Conservation (phyloP, 805 yeast genomes). For the Candida ovalis region DNA sequence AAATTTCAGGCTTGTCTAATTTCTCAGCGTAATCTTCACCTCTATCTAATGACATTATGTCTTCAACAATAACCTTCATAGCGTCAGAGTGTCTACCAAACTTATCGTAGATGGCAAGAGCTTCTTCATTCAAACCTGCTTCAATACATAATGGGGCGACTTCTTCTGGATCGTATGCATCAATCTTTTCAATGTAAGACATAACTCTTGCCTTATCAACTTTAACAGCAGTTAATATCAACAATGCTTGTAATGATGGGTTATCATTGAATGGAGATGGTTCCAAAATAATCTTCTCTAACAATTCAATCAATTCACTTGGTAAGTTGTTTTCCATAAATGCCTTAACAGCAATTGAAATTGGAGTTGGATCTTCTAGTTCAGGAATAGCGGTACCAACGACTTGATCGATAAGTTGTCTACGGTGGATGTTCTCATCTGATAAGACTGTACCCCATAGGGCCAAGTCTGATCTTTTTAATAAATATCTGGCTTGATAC, state of each 20-base stretch:
- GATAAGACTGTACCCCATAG: constrained; percentile 80
- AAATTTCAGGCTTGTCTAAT: constrained; percentile 76
- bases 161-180: constrained; percentile 87
- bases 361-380: constrained; percentile 86
- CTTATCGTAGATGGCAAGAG: constrained; percentile 86
- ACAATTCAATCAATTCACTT: constrained; percentile 84
- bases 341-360: constrained; percentile 89
- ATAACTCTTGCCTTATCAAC: constrained; percentile 86
- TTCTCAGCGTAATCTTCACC: constrained; percentile 92
- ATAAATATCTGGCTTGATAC: constrained; percentile 95
- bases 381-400: constrained; percentile 96
- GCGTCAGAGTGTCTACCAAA: constrained; percentile 76
- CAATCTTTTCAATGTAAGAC: constrained; percentile 82
- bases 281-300: constrained; percentile 94
- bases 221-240: constrained; percentile 91
- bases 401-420: constrained; percentile 89
- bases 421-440: constrained; percentile 78
- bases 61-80: constrained; percentile 85
- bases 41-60: constrained; percentile 89
- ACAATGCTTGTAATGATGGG: constrained; percentile 88
- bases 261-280: constrained; percentile 97
- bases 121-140: constrained; percentile 87
- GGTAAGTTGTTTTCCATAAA: constrained; percentile 95
- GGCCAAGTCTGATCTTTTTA: constrained; percentile 78
- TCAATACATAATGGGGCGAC: constrained; percentile 91